Base-by-base conservation (phyloP, 495 filamentous ascomycete species). In the Rusavskia elegans region DNA sequence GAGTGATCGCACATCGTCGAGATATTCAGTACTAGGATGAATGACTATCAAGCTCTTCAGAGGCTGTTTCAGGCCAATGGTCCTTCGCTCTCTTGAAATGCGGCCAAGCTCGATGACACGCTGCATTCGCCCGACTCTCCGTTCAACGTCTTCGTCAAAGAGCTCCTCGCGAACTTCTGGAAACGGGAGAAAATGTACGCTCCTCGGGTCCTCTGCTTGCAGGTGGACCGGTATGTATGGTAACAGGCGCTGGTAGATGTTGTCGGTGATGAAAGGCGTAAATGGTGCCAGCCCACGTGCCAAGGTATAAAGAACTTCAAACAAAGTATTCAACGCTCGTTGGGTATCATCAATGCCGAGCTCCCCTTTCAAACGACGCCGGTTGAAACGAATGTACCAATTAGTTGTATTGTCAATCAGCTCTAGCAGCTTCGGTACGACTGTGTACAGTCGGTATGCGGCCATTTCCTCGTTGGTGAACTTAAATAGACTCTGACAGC, bases 361-460 rank as follows among this genome's bases (percentile, higher is more conserved):
- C 66, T 93, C 89, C 52, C 92, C 92, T 80, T 97, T 98, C 51
- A 98, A 72, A 19, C 92, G 83, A 65, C 87, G 88, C 30, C 92
- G 80, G 72, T 98, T 98, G 74, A 97, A 95, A n/a, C 90, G 80
- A 63, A 98, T 98, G 66, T 98, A 98, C 93, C 93, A 98, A 68
- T 98, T 98, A 2, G 92, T 97, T 6, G 86, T 86, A 67, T 92
- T 89, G 62, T 98, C 92, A 56, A 97, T 92, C 64, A 95, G 77
- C 51, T 77, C 78, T 29, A 98, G 77, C 52, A 98, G 69, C 49
- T 84, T 79, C 17, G 93, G 92, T 49, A 96, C 89, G 21, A 98
- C 92, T 8, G 92, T 98, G 65, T 96, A 98, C 29, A 94, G 65
- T 19, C 88, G 84, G 66, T 92, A 93, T 70, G 79, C 84, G 40